Conservation (phyloP, 1,284 basidiomycete species). For the Cryptococcus sp. region DNA sequence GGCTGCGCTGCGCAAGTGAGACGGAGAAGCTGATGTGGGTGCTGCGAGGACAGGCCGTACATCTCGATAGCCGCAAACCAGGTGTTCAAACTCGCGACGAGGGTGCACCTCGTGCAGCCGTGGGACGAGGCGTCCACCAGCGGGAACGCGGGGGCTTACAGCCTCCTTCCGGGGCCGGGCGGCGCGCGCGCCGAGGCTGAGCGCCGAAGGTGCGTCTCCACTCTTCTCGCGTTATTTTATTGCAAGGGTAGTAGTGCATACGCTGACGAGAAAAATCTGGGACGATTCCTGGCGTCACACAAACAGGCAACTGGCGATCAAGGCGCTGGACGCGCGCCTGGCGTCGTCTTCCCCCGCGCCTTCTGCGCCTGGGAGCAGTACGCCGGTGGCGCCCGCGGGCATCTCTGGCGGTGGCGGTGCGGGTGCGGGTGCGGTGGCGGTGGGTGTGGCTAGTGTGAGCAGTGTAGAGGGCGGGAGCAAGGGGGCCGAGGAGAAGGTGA, state of each 20-base stretch:
- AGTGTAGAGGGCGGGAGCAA: background rate
- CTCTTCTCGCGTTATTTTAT: background rate
- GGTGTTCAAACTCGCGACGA: slow-evolving; percentile 60
- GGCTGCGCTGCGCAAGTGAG: no score
- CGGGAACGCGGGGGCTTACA: slow-evolving; percentile 62
- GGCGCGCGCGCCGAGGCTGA: slow-evolving; percentile 91
- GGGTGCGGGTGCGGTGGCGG: slow-evolving; percentile 2
- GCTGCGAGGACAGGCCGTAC: slow-evolving; percentile 52
- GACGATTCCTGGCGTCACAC: background rate
- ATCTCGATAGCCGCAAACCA: slow-evolving; percentile 66
- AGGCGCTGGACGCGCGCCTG: slow-evolving; percentile 89
- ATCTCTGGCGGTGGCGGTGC: slow-evolving; percentile 8
- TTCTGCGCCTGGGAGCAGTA: background rate
- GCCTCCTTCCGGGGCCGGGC: slow-evolving; percentile 64
- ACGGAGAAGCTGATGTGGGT: background rate
- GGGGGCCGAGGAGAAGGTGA: slow-evolving; percentile 6
- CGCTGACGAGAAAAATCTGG: background rate
- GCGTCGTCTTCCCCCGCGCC: slow-evolving; percentile 52
- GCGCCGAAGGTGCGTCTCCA: slow-evolving; percentile 64
- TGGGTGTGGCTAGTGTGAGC: background rate
- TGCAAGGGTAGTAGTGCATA: no score
- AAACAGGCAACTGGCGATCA: slow-evolving; percentile 79
- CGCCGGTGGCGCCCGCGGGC: slow-evolving; percentile 4
- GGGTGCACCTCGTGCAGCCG: slow-evolving; percentile 69
- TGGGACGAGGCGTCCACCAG: slow-evolving; percentile 60